Evolutionary conservation across 176 grass and related monocot species (phyloP).

Genomic region (Zea luxurians): DNA sequence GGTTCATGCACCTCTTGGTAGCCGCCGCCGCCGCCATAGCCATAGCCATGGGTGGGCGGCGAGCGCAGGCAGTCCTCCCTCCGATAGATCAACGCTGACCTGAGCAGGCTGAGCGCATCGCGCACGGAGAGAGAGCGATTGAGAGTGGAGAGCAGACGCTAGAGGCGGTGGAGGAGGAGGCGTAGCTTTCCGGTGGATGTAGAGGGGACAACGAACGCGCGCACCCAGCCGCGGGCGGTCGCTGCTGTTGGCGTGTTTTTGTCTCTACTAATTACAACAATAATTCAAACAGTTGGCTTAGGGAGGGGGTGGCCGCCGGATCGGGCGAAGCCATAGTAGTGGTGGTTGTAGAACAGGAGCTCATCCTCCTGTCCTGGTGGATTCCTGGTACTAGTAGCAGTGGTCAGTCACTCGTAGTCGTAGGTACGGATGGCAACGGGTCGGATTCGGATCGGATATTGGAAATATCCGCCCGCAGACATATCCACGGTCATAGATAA

Average conservation of each 20-base stretch:
- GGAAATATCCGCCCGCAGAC: too few relatives aligned
- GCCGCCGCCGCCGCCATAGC: slow-evolving; percentile 38
- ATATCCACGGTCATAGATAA: too few relatives aligned
- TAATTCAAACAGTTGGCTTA: neutral
- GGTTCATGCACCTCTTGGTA: slow-evolving; percentile 79
- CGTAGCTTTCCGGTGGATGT: slow-evolving; percentile 63
- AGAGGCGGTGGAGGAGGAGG: slow-evolving; percentile 9
- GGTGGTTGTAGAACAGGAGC: too few relatives aligned
- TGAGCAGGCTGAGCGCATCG: slow-evolving; percentile 9
- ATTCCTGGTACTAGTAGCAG: too few relatives aligned
- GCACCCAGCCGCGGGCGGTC: neutral
- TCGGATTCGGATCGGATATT: too few relatives aligned
- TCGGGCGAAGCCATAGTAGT: too few relatives aligned
- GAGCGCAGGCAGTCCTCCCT: neutral
- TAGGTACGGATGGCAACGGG: too few relatives aligned
- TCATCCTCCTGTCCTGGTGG: too few relatives aligned
- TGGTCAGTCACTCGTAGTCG: too few relatives aligned
- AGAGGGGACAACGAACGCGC: slow-evolving; percentile 42
- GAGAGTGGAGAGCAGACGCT: neutral
- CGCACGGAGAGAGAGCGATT: neutral
- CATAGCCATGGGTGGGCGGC: slow-evolving; percentile 35
- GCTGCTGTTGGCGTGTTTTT: neutral
- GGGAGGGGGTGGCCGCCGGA: too few relatives aligned
- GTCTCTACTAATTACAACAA: neutral
- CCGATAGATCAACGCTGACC: slow-evolving; percentile 21